These are phyloP conservation scores for Quercus gilva DNA, from an alignment of 306 rosid genomes.

Conservation along the genomic window DNA sequence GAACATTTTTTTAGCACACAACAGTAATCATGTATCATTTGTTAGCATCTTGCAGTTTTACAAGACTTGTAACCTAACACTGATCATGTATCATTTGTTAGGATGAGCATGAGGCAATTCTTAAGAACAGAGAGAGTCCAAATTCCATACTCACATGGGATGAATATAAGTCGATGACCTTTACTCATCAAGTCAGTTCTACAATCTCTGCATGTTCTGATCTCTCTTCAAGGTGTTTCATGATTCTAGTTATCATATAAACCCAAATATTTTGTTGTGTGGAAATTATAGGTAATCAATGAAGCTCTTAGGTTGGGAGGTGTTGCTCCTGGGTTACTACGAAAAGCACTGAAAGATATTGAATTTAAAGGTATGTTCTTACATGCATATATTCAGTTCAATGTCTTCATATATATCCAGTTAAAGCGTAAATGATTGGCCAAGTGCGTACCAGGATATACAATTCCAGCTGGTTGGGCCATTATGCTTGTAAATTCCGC, in stretches of 20 bases:
- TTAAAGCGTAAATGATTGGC: background rate
- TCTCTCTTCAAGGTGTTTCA: no score
- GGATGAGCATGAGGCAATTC: conserved; percentile 30
- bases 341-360: no score
- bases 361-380: no score
- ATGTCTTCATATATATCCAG: background rate
- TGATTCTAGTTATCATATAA: background rate
- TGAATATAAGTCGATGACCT: conserved; percentile 44
- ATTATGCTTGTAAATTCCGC: no score
- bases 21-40: background rate
- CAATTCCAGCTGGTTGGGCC: background rate
- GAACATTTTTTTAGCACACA: background rate
- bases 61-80: background rate
- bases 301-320: no score
- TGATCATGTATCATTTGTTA: background rate
- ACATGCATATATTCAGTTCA: background rate
- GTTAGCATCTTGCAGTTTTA: no score
- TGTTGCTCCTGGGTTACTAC: no score
- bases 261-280: background rate
- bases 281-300: no score
- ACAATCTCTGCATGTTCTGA: background rate
- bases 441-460: conserved; percentile 23
- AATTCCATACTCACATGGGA: conserved; percentile 34
- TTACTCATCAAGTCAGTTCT: conserved; percentile 32
- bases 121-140: no score